A percentile compares a stretch with the other conserved stretches of the same genome.
Evolutionary conservation across 2,329 filamentous ascomycete species (phyloP).

Genomic region (Ceratocystis huliohia): DNA sequence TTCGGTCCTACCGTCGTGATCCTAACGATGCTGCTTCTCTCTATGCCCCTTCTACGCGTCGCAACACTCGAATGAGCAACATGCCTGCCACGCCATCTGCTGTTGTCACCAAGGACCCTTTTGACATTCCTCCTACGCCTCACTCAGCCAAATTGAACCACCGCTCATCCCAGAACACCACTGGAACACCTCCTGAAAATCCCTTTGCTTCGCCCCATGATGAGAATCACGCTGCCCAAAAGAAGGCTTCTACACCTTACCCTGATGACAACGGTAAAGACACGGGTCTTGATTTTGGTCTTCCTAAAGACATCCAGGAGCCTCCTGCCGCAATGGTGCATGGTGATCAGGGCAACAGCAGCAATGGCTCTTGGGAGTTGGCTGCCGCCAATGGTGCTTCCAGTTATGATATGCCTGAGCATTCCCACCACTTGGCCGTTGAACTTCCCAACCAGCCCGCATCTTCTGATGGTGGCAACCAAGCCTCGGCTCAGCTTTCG

Average conservation of each 20-base stretch:
- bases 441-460: slow-evolving; percentile 11
- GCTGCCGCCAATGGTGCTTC: slow-evolving; percentile 14
- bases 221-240: slow-evolving; percentile 6
- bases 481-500: slow-evolving; percentile 14
- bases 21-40: slow-evolving; percentile 32
- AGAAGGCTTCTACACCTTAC: slow-evolving; percentile 24
- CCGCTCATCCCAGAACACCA: slow-evolving; percentile 8
- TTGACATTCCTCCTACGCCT: slow-evolving; percentile 18
- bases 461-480: neutral
- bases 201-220: slow-evolving; percentile 19
- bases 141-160: slow-evolving; percentile 5
- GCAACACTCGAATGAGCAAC: slow-evolving; percentile 33
- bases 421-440: slow-evolving; percentile 9
- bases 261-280: slow-evolving; percentile 26
- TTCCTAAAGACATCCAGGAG: slow-evolving; percentile 28
- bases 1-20: slow-evolving; percentile 38
- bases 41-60: slow-evolving; percentile 32
- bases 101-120: slow-evolving; percentile 17
- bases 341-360: slow-evolving; percentile 24
- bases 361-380: slow-evolving; percentile 19
- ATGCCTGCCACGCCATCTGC: slow-evolving; percentile 31
- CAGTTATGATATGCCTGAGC: slow-evolving; percentile 20
- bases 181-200: slow-evolving; percentile 12
- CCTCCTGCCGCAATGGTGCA: slow-evolving; percentile 28
- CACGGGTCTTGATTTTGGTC: slow-evolving; percentile 22